Percentiles rank a stretch among this genome's conserved stretches.
phyloP scores from a whole-genome alignment of 768 basidiomycete species.

The Boletus huronensis region DNA sequence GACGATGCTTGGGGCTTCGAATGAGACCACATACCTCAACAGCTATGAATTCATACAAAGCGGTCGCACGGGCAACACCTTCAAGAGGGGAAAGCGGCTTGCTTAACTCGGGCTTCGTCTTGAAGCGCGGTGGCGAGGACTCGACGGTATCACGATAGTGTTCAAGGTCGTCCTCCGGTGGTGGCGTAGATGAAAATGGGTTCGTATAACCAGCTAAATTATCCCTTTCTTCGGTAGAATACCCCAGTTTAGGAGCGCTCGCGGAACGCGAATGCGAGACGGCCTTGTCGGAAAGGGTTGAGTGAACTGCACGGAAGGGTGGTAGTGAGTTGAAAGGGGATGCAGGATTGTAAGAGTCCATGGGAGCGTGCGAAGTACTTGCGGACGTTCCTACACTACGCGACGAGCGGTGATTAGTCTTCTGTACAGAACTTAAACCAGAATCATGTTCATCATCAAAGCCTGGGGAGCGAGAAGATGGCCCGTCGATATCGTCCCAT shows the following conservation, averaged over 20 bases:
- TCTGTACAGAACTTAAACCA: constrained; percentile 36
- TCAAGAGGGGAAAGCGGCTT: constrained; percentile 50
- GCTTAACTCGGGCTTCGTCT: constrained; percentile 48
- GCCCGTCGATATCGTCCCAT: constrained; percentile 33
- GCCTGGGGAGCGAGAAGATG: constrained; percentile 10
- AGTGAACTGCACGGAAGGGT: constrained; percentile 31
- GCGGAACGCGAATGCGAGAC: constrained; percentile 34
- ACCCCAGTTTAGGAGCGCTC: constrained; percentile 27
- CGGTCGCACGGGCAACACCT: constrained; percentile 69
- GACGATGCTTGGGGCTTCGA: not conserved
- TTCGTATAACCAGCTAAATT: constrained; percentile 15
- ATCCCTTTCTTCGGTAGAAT: constrained; percentile 10
- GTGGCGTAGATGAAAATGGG: constrained; percentile 29
- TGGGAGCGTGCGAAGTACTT: constrained; percentile 7
- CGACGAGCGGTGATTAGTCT: constrained; percentile 20
- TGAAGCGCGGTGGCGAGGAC: constrained; percentile 33
- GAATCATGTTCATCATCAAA: constrained; percentile 48
- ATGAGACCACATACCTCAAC: constrained; percentile 50
- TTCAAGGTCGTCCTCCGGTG: constrained; percentile 20
- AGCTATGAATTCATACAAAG: constrained; percentile 69
- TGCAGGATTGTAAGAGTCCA: constrained; percentile 32
- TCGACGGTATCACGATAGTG: constrained; percentile 5
- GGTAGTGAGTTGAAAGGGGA: constrained; percentile 36
- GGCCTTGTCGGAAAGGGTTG: constrained; percentile 32
- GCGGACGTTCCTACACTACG: constrained; percentile 14